Evolutionary conservation across 768 basidiomycete species (phyloP).

Genomic region (Termitomyces sp.): DNA sequence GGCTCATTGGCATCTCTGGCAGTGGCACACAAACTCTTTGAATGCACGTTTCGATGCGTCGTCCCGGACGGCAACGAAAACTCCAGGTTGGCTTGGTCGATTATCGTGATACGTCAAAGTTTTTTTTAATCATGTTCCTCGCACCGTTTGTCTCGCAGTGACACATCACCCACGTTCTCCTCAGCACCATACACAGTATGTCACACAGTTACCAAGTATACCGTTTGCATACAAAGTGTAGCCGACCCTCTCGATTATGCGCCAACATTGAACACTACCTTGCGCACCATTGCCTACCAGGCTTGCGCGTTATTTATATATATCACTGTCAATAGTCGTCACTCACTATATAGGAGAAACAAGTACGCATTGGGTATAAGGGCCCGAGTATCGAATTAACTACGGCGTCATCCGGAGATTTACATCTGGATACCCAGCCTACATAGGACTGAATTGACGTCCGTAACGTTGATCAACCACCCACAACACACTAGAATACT

Average conservation of each 20-base stretch:
- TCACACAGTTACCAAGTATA: too few species aligned
- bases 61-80: background rate
- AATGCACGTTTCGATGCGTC: too few species aligned
- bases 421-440: too few species aligned
- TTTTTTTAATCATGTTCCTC: background rate
- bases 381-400: background rate
- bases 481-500: too few species aligned
- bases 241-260: constrained; percentile 2
- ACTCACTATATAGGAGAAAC: background rate
- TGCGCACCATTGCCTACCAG: background rate
- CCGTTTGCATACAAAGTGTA: background rate
- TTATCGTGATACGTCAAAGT: background rate
- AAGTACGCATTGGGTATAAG: background rate
- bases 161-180: background rate
- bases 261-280: constrained; percentile 2
- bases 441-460: background rate
- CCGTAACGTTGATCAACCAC: background rate
- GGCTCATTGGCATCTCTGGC: constrained; percentile 8
- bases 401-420: background rate
- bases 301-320: background rate
- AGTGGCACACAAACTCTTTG: background rate
- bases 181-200: too few species aligned
- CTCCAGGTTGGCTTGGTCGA: background rate
- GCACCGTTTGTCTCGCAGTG: background rate
- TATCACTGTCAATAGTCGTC: constrained; percentile 1